phyloP scores from a whole-genome alignment of 106 monocot genomes.

The Dendrobium chrysotoxum region DNA sequence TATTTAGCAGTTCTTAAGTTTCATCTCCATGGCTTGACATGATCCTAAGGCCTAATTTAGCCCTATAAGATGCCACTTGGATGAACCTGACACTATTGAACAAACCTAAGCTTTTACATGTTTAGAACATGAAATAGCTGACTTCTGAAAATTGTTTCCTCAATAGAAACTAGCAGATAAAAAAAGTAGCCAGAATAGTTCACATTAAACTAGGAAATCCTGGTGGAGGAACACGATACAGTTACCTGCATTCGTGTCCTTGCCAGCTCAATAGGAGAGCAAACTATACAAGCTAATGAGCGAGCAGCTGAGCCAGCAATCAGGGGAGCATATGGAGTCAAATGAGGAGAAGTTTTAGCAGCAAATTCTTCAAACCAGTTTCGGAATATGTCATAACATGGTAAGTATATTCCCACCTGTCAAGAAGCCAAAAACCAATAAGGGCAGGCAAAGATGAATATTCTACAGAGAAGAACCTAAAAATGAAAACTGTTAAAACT shows the following conservation, averaged over 20 bases:
- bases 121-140: no score
- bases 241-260: conserved; percentile 93
- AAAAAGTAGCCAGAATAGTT: no score
- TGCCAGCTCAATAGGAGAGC: conserved; percentile 91
- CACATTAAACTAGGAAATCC: not conserved
- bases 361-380: conserved; percentile 75
- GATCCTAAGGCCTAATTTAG: no score
- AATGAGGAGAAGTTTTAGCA: conserved; percentile 31
- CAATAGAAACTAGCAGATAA: no score
- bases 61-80: no score
- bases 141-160: no score
- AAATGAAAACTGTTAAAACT: not conserved
- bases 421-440: conserved; percentile 8
- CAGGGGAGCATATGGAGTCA: conserved; percentile 76
- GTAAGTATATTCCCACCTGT: conserved; percentile 95
- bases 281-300: conserved; percentile 77
- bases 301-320: conserved; percentile 75
- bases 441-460: not conserved
- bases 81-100: no score
- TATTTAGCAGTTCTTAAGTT: no score
- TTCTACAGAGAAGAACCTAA: not conserved
- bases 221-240: not conserved
- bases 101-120: no score
- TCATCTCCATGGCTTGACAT: no score
- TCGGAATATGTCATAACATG: conserved; percentile 87